phyloP scores from a whole-genome alignment of 2,329 filamentous ascomycete genomes.

The Aspergillus ustus region DNA sequence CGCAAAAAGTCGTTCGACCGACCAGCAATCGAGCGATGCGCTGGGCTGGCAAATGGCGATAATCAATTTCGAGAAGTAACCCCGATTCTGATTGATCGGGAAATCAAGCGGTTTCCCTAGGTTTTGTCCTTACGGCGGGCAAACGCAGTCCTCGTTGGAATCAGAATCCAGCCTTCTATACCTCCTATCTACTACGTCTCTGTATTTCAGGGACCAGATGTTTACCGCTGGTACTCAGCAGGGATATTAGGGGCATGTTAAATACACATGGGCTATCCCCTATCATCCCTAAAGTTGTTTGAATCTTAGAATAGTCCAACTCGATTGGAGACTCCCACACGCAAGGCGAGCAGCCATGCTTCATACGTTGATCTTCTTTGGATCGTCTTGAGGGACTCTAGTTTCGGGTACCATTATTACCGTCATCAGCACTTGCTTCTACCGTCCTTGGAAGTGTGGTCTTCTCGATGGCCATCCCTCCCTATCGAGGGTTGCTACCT shows the following conservation, averaged over 20 bases:
- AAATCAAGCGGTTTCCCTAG: neutral
- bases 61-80: constrained; percentile 8
- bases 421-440: neutral
- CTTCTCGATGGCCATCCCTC: neutral
- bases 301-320: neutral
- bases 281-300: neutral
- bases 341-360: constrained; percentile 16
- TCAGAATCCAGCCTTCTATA: constrained; percentile 8
- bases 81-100: constrained; percentile 9
- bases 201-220: neutral
- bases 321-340: constrained; percentile 10
- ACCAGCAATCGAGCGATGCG: constrained; percentile 13
- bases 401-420: constrained; percentile 5
- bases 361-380: too few species aligned
- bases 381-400: neutral
- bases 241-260: neutral
- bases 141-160: constrained; percentile 13
- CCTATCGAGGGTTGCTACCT: neutral
- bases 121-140: constrained; percentile 1
- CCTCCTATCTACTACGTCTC: neutral
- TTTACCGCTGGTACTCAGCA: neutral
- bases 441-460: neutral
- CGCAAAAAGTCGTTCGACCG: constrained; percentile 16
- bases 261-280: neutral
- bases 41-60: constrained; percentile 11